These are phyloP conservation scores for Fusarium oxysporum DNA, from an alignment of 2,329 filamentous ascomycete species.

Conservation along the genomic window DNA sequence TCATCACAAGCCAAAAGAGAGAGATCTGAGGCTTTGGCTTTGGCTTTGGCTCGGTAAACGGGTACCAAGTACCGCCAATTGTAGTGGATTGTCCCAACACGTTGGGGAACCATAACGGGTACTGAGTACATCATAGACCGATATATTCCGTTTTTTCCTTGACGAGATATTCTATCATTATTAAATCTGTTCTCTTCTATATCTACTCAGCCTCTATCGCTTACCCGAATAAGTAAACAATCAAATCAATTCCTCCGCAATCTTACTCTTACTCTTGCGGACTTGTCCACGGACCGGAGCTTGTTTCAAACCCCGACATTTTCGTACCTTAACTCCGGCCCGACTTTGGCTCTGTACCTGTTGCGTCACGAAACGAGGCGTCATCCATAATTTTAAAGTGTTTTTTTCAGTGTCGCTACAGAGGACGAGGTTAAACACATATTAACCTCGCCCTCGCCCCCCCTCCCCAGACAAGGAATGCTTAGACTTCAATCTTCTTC, in stretches of 20 bases:
- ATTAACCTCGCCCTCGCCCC: conserved; percentile 36
- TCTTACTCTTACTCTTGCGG: conserved; percentile 26
- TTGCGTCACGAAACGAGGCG: conserved; percentile 39
- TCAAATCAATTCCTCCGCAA: conserved; percentile 3
- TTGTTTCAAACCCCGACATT: conserved; percentile 37
- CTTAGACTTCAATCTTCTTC: conserved; percentile 57
- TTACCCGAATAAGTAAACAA: conserved; percentile 30
- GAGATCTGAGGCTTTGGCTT: not conserved
- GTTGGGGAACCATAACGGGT: conserved; percentile 37
- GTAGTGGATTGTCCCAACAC: conserved; percentile 42
- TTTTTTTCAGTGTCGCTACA: conserved; percentile 23
- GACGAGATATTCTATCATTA: not conserved
- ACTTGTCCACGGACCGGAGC: conserved; percentile 35
- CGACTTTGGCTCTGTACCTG: not conserved
- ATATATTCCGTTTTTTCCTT: conserved; percentile 41
- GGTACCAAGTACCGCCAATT: conserved; percentile 36
- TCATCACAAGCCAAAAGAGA: conserved; percentile 39
- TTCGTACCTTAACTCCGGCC: conserved; percentile 44
- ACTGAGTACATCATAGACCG: conserved; percentile 38
- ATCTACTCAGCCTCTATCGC: not conserved
- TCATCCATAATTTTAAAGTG: conserved; percentile 41
- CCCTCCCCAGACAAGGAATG: conserved; percentile 54
- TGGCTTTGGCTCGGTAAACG: not conserved
- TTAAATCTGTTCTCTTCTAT: not conserved
- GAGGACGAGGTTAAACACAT: conserved; percentile 37